phyloP scores from a whole-genome alignment of 2,329 filamentous ascomycete species.

The Aspergillus bombycis region DNA sequence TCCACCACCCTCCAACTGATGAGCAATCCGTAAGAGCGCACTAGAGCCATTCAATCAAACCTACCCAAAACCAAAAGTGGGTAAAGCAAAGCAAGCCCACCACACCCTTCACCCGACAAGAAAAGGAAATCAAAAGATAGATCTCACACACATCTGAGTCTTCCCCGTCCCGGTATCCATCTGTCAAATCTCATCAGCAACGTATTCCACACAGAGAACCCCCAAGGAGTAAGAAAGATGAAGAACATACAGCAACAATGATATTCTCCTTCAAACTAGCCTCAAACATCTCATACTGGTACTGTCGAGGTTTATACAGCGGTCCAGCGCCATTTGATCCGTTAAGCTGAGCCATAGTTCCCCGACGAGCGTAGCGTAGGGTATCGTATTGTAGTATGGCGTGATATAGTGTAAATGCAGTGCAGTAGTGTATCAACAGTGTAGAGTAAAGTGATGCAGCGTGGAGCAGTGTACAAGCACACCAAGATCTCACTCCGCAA shows the following conservation, averaged over 20 bases:
- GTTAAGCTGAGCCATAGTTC: not conserved
- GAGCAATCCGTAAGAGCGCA: conserved; percentile 68
- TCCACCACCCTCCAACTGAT: conserved; percentile 61
- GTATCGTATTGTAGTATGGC: too few relatives aligned
- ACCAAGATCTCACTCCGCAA: too few relatives aligned
- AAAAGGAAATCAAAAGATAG: not conserved
- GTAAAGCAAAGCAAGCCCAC: not conserved
- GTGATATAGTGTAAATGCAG: too few relatives aligned
- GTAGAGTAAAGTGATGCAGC: too few relatives aligned
- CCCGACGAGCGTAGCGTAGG: too few relatives aligned
- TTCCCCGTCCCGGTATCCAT: conserved; percentile 84
- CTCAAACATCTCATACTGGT: conserved; percentile 77
- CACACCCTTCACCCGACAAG: not conserved
- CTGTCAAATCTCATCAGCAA: conserved; percentile 41
- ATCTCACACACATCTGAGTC: conserved; percentile 68
- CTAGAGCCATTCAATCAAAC: conserved; percentile 41
- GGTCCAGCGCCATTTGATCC: conserved; percentile 6
- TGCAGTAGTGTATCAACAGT: too few relatives aligned
- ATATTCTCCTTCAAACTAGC: conserved; percentile 69
- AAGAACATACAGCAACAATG: conserved; percentile 67
- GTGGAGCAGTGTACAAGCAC: too few relatives aligned
- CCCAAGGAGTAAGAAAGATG: not conserved
- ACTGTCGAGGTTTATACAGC: conserved; percentile 53
- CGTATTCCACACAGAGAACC: not conserved
- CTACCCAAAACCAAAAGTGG: not conserved